phyloP scores from a whole-genome alignment of 1,139 yeast species.

The Blastobotrys elegans region DNA sequence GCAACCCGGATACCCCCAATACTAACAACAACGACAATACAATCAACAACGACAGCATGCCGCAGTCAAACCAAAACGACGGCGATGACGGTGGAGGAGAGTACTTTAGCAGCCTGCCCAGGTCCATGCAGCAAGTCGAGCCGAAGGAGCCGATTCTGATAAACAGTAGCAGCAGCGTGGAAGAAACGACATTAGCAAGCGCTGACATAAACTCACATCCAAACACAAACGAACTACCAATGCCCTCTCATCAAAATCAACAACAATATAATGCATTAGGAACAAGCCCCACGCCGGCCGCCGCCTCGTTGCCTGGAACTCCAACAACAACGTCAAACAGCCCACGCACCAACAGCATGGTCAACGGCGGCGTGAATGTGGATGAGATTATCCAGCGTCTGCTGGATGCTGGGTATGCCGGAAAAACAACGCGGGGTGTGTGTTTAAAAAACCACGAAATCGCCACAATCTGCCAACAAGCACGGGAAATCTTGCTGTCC shows the following conservation, averaged over 20 bases:
- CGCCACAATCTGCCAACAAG: constrained; percentile 75
- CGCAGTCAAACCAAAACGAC: constrained; percentile 6
- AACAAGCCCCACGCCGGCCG: too few species aligned
- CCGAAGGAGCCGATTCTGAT: constrained; percentile 34
- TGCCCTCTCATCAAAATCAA: constrained; percentile 9
- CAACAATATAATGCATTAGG: constrained; percentile 19
- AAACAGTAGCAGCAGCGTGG: constrained; percentile 16
- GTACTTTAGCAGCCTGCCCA: constrained; percentile 22
- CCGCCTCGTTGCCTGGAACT: constrained; percentile 6
- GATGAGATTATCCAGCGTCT: constrained; percentile 87
- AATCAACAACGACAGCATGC: constrained; percentile 4
- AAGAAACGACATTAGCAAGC: too few species aligned
- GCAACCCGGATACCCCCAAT: constrained; percentile 5
- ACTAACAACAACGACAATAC: constrained; percentile 6
- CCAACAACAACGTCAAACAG: neutral
- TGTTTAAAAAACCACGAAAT: constrained; percentile 87
- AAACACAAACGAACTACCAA: neutral
- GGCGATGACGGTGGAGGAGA: constrained; percentile 2
- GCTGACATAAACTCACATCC: neutral
- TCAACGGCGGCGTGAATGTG: constrained; percentile 34
- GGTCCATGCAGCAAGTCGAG: constrained; percentile 31
- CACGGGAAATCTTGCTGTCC: constrained; percentile 79
- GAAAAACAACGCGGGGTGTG: constrained; percentile 83
- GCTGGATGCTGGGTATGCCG: constrained; percentile 92
- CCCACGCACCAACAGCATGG: constrained; percentile 12